Evolutionary conservation across 257 asterid genomes (phyloP).

Genomic region (Oldenlandia corymbosa): DNA sequence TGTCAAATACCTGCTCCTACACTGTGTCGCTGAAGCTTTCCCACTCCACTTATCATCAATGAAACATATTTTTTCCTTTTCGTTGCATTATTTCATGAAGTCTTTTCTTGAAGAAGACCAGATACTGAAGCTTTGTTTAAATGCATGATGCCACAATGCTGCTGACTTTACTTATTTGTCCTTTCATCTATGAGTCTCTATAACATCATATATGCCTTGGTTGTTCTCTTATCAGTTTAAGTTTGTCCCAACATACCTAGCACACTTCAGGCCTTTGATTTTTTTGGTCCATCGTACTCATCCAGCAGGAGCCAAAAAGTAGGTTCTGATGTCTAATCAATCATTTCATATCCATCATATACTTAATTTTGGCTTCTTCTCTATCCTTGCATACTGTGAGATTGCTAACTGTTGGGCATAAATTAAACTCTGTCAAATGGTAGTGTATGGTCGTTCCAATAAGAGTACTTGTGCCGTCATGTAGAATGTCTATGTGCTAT

Average conservation of each 20-base stretch:
- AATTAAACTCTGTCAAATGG: not conserved
- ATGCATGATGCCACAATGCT: not conserved
- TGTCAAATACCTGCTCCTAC: not conserved
- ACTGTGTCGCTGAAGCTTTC: not conserved
- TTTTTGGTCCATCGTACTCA: too few relatives aligned
- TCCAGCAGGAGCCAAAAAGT: too few relatives aligned
- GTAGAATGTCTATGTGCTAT: not conserved
- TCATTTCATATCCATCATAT: not conserved
- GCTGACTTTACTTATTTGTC: not conserved
- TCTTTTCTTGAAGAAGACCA: not conserved
- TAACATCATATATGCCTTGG: not conserved
- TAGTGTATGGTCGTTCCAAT: not conserved
- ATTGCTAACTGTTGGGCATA: not conserved
- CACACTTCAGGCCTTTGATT: too few relatives aligned
- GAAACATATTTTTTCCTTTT: not conserved
- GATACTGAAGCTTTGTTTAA: not conserved
- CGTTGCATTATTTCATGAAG: not conserved
- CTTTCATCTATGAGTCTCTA: not conserved
- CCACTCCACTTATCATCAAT: not conserved
- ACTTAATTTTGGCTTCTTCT: not conserved
- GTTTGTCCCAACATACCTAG: too few relatives aligned
- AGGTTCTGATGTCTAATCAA: not conserved
- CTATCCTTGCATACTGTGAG: not conserved
- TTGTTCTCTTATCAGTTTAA: not conserved
- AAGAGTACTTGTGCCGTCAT: not conserved